phyloP scores from a whole-genome alignment of 75 land plant species.

The Cupressus sempervirens region DNA sequence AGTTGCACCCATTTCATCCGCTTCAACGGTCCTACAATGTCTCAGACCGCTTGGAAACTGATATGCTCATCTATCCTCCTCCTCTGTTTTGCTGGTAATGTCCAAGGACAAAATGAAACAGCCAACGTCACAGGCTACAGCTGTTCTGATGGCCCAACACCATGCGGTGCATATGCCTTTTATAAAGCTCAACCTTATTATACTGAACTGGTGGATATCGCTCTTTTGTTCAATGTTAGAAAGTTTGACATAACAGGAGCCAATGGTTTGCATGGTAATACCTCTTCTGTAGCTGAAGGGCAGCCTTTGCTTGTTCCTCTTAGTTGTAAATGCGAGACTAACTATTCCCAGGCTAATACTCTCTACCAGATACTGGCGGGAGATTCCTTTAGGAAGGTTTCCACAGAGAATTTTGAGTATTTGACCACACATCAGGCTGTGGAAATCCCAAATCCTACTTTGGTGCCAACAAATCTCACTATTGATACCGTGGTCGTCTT shows the following conservation, averaged over 20 bases:
- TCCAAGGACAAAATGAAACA: neutral
- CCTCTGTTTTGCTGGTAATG: neutral
- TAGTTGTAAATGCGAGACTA: slow-evolving; percentile 48
- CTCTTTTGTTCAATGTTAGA: slow-evolving; percentile 36
- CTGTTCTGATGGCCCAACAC: slow-evolving; percentile 2
- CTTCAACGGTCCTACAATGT: neutral
- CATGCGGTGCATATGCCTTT: slow-evolving; percentile 30
- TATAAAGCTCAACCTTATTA: slow-evolving; percentile 31
- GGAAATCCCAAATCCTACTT: slow-evolving; percentile 34
- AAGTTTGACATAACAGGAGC: slow-evolving; percentile 17
- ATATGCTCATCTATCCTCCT: neutral
- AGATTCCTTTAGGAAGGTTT: slow-evolving; percentile 52
- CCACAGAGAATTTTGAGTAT: slow-evolving; percentile 39
- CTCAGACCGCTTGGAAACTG: neutral
- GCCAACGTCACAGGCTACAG: slow-evolving; percentile 8
- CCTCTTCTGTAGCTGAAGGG: slow-evolving; percentile 15
- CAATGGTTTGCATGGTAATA: slow-evolving; percentile 25
- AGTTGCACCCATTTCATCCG: neutral
- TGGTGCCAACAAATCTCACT: slow-evolving; percentile 25
- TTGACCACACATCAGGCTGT: slow-evolving; percentile 50
- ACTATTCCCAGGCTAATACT: slow-evolving; percentile 32
- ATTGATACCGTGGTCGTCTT: slow-evolving; percentile 21
- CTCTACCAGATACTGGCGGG: slow-evolving; percentile 36
- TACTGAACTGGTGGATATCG: slow-evolving; percentile 17
- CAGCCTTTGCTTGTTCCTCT: slow-evolving; percentile 55